Evolutionary conservation across 129 eudicot species (phyloP), one percentile per base, ranked within the genome.

Genomic region (Flaveria bidentis): DNA sequence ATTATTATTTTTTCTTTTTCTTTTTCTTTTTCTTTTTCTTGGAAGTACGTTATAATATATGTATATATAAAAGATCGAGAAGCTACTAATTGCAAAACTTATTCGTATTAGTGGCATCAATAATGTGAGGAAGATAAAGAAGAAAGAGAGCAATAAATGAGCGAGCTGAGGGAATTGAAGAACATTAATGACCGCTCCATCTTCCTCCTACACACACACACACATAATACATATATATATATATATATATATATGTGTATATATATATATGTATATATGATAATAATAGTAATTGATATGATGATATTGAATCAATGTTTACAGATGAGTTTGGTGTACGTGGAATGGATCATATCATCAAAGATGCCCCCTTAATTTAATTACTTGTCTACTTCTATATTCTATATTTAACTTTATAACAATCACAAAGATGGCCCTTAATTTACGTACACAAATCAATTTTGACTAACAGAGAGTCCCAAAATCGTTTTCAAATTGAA

Each of bases 171-270:
- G 69, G 44, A 28, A 28, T 28, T 28, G 30, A 73, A 41, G n/a
- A 23, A n/a, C 13, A 41, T 73, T 53, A 80, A 80, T 80, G 84
- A 80, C 84, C 80, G 55, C 63, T 74, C 71, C 63, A 74, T 74
- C 80, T 67, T 80, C 76, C 84, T 74, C 71, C 84, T 80, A 80
- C 80, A 66, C 78, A 79, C n/a, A 20, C 6, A 36, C 4, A 4
- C 25, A n/a, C n/a, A n/a, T n/a, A n/a, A n/a, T n/a, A n/a, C n/a
- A n/a, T n/a, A n/a, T n/a, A n/a, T n/a, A n/a, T n/a, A n/a, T n/a
- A n/a, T n/a, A n/a, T n/a, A n/a, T n/a, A n/a, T n/a, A n/a, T n/a
- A n/a, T n/a, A n/a, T n/a, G n/a, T n/a, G n/a, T n/a, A n/a, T n/a
- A n/a, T n/a, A n/a, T n/a, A 23, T 23, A 23, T 23, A 23, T 23